Evolutionary conservation across 495 filamentous ascomycete species (phyloP).

Genomic region (Penicillium mononematosum): DNA sequence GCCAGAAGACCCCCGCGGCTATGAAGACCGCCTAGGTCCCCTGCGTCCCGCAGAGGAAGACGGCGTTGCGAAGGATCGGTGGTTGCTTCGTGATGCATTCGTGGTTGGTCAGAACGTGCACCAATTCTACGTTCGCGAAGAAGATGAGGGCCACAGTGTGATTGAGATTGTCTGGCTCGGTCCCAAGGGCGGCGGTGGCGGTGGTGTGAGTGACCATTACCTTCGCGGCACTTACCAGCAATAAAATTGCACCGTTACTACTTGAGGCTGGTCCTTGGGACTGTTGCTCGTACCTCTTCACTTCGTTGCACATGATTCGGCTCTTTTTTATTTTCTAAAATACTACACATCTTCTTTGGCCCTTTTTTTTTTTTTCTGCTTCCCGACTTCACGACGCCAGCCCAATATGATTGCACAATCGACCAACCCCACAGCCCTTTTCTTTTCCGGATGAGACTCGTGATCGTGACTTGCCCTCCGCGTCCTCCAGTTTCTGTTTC

Average conservation of each 20-base stretch:
- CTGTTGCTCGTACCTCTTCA: slow-evolving; percentile 20
- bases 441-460: slow-evolving; percentile 26
- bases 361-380: slow-evolving; percentile 14
- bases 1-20: slow-evolving; percentile 49
- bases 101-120: slow-evolving; percentile 49
- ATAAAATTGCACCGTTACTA: slow-evolving; percentile 16
- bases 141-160: slow-evolving; percentile 46
- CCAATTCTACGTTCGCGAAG: slow-evolving; percentile 49
- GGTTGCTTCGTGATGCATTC: slow-evolving; percentile 43
- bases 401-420: slow-evolving; percentile 22
- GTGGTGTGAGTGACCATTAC: slow-evolving; percentile 36
- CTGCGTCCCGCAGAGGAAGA: slow-evolving; percentile 46
- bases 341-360: slow-evolving; percentile 15
- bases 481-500: slow-evolving; percentile 29
- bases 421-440: slow-evolving; percentile 16
- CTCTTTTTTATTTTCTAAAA: slow-evolving; percentile 20
- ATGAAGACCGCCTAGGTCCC: slow-evolving; percentile 52
- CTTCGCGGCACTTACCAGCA: slow-evolving; percentile 32
- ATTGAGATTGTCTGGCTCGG: slow-evolving; percentile 54
- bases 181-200: slow-evolving; percentile 45
- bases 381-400: slow-evolving; percentile 24
- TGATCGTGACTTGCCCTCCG: slow-evolving; percentile 26
- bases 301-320: slow-evolving; percentile 45
- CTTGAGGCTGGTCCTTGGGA: slow-evolving; percentile 30
- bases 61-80: slow-evolving; percentile 47